Percentiles rank a stretch among this genome's conserved stretches.
These are phyloP conservation scores for Terana coerulea DNA, from an alignment of 768 basidiomycete genomes.

Conservation along the genomic window DNA sequence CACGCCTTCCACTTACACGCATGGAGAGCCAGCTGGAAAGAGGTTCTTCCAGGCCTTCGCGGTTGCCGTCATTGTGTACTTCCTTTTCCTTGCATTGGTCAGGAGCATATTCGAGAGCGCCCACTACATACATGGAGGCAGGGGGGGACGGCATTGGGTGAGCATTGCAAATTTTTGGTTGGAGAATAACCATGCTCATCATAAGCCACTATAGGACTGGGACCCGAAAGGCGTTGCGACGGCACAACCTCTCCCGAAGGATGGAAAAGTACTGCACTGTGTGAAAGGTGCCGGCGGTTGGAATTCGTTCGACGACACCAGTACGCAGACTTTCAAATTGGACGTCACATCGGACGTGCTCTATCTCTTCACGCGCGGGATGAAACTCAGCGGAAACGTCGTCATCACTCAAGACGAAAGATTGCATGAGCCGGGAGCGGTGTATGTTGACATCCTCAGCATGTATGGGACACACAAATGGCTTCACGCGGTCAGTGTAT, in stretches of 20 bases:
- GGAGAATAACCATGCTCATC: too few relatives aligned
- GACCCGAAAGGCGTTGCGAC: neutral
- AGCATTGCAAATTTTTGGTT: too few relatives aligned
- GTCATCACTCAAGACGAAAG: constrained; percentile 10
- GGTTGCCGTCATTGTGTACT: constrained; percentile 17
- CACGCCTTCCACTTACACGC: too few relatives aligned
- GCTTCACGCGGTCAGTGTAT: constrained; percentile 13
- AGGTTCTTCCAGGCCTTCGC: constrained; percentile 21
- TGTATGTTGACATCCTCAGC: constrained; percentile 15
- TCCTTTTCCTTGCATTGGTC: constrained; percentile 8
- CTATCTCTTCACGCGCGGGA: constrained; percentile 17
- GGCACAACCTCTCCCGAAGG: constrained; percentile 9
- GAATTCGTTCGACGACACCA: neutral
- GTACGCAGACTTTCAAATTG: constrained; percentile 11
- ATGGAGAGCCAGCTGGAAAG: constrained; percentile 6
- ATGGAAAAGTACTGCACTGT: constrained; percentile 19
- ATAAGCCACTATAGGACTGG: too few relatives aligned
- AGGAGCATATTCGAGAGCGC: constrained; percentile 10
- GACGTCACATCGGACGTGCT: constrained; percentile 15
- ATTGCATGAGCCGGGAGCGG: constrained; percentile 4
- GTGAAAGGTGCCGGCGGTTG: constrained; percentile 4
- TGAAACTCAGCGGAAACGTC: constrained; percentile 11
- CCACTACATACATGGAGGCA: too few relatives aligned
- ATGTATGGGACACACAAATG: neutral
- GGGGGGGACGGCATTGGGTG: too few relatives aligned